Evolutionary conservation across 768 basidiomycete genomes (phyloP).

Genomic region (Hirschioporus abietinus): DNA sequence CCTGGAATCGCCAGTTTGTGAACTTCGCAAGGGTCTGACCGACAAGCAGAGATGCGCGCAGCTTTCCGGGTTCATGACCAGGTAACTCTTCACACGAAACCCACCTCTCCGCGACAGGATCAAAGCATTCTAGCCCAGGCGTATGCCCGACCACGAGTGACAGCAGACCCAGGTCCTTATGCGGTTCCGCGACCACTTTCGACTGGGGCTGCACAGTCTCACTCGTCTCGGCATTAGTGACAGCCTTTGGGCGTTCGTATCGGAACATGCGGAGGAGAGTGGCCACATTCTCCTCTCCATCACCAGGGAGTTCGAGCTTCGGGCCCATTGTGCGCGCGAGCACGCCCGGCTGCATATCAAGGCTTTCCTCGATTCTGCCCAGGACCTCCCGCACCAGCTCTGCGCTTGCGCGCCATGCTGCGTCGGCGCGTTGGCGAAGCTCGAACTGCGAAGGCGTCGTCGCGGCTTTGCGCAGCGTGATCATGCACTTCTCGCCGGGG

Average conservation of each 20-base stretch:
- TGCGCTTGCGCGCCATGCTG: constrained; percentile 12
- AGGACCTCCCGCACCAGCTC: constrained; percentile 12
- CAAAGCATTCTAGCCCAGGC: constrained; percentile 15
- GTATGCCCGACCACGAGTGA: constrained; percentile 16
- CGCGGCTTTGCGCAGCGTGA: constrained; percentile 13
- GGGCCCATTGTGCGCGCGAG: constrained; percentile 8
- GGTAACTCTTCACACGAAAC: constrained; percentile 14
- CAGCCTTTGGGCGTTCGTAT: constrained; percentile 14
- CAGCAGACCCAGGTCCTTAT: constrained; percentile 16
- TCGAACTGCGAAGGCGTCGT: constrained; percentile 6
- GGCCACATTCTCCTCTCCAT: constrained; percentile 9
- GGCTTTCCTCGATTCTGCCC: constrained; percentile 11
- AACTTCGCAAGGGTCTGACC: constrained; percentile 15
- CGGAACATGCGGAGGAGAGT: constrained; percentile 17
- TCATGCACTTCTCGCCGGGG: constrained; percentile 15
- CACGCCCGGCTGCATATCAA: constrained; percentile 7
- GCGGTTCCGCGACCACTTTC: constrained; percentile 13
- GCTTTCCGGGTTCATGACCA: constrained; percentile 6
- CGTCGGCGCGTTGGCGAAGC: constrained; percentile 5
- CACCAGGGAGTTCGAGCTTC: constrained; percentile 8
- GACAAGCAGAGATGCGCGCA: constrained; percentile 16
- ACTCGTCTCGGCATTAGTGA: constrained; percentile 3
- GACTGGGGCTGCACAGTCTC: not conserved
- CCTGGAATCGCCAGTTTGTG: constrained; percentile 13
- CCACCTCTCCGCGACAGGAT: constrained; percentile 9